These are phyloP conservation scores for Paramecium primaurelia DNA, from an alignment of 73 alveolate genomes.

Conservation along the genomic window DNA sequence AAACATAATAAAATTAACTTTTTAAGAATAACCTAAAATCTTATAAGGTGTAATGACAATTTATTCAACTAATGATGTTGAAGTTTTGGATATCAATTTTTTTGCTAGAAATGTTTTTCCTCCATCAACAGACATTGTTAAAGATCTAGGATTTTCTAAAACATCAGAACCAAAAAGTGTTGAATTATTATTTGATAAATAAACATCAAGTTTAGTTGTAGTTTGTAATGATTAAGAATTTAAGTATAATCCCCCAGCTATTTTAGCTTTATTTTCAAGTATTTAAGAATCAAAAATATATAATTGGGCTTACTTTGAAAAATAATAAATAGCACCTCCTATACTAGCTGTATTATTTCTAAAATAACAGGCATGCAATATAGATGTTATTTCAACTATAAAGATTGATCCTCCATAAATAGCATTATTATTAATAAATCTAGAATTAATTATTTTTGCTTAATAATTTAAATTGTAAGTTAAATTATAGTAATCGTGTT, in stretches of 20 bases:
- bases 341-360: not conserved
- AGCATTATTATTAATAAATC: not conserved
- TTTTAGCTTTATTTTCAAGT: not conserved
- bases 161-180: not conserved
- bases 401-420: not conserved
- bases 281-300: not conserved
- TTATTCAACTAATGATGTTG: not conserved
- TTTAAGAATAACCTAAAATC: not conserved
- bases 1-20: not conserved
- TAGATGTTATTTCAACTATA: not conserved
- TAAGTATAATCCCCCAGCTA: not conserved
- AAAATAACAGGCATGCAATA: not conserved
- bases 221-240: not conserved
- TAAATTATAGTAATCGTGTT: not conserved
- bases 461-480: not conserved
- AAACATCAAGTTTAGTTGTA: not conserved
- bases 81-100: not conserved
- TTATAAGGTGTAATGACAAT: not conserved
- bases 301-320: not conserved
- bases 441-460: not conserved
- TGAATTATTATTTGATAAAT: not conserved
- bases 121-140: not conserved
- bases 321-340: not conserved
- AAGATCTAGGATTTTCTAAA: not conserved
- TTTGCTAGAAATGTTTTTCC: not conserved